These are phyloP conservation scores for Geotrichum candidum DNA, from an alignment of 1,139 yeast species.

Conservation along the genomic window DNA sequence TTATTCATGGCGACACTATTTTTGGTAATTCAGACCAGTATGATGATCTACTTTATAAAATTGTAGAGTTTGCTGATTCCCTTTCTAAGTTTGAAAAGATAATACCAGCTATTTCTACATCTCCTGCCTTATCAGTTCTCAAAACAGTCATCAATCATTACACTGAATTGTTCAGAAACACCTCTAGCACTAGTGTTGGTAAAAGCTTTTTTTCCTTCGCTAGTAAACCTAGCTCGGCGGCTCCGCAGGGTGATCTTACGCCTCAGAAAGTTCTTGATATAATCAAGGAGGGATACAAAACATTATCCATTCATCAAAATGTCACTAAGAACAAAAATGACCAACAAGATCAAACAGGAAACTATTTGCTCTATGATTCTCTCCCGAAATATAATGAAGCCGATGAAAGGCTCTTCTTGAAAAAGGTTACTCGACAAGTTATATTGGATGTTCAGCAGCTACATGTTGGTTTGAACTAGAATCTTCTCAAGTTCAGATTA, in stretches of 20 bases:
- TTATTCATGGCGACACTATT: constrained; percentile 34
- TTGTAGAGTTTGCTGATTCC: constrained; percentile 29
- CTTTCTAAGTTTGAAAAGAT: constrained; percentile 23
- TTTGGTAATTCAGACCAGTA: constrained; percentile 31
- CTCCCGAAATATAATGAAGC: constrained; percentile 27
- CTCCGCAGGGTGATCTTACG: constrained; percentile 16
- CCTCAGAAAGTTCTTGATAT: constrained; percentile 27
- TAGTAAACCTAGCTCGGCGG: not conserved
- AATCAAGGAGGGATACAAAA: constrained; percentile 29
- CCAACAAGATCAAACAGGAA: constrained; percentile 2
- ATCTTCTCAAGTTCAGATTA: not conserved
- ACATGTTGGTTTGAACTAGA: not conserved
- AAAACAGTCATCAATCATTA: constrained; percentile 29
- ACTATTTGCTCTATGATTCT: constrained; percentile 22
- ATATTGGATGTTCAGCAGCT: constrained; percentile 24
- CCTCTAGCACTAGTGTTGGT: not conserved
- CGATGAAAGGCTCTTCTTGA: constrained; percentile 27
- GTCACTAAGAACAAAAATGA: constrained; percentile 15
- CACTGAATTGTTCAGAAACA: constrained; percentile 20
- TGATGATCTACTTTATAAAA: constrained; percentile 34
- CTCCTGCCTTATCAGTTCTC: constrained; percentile 24
- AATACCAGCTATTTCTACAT: constrained; percentile 18
- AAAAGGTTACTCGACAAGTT: constrained; percentile 25
- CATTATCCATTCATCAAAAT: constrained; percentile 27
- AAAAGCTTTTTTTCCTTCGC: constrained; percentile 6